Evolutionary conservation across 148 eudicot species (phyloP).

Genomic region (Vaccinium corymbosum): DNA sequence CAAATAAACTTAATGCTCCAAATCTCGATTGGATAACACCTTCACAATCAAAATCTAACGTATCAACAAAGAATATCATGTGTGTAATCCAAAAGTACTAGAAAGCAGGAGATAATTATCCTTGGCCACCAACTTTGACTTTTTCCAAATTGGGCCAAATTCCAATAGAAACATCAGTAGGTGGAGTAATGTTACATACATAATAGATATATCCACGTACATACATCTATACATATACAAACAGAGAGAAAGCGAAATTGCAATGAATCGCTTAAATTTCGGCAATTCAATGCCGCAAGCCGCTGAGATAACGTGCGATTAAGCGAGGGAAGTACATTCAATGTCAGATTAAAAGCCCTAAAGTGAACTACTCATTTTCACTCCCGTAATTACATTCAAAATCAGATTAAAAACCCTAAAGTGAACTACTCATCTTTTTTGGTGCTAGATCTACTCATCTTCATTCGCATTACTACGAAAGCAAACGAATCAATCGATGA

Average conservation of each 20-base stretch:
- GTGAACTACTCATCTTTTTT: too few species aligned
- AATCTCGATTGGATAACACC: too few species aligned
- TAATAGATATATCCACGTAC: background rate
- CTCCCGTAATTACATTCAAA: background rate
- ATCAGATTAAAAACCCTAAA: background rate
- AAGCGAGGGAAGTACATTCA: background rate
- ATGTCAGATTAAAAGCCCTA: background rate
- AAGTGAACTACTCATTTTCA: background rate
- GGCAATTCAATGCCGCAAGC: background rate
- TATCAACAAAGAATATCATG: too few species aligned
- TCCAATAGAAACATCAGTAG: background rate
- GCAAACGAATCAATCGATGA: background rate
- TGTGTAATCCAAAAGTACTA: too few species aligned
- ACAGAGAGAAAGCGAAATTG: background rate
- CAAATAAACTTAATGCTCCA: too few species aligned
- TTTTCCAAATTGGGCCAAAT: too few species aligned
- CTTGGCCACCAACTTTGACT: too few species aligned
- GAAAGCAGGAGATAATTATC: too few species aligned
- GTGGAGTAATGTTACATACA: background rate
- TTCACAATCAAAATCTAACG: too few species aligned
- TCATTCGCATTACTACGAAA: background rate
- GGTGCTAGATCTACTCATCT: too few species aligned
- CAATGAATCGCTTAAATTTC: background rate
- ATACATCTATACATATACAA: background rate
- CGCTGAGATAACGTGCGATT: background rate